Evolutionary conservation across 306 rosid species (phyloP).

Genomic region (Boehmeria nivea): DNA sequence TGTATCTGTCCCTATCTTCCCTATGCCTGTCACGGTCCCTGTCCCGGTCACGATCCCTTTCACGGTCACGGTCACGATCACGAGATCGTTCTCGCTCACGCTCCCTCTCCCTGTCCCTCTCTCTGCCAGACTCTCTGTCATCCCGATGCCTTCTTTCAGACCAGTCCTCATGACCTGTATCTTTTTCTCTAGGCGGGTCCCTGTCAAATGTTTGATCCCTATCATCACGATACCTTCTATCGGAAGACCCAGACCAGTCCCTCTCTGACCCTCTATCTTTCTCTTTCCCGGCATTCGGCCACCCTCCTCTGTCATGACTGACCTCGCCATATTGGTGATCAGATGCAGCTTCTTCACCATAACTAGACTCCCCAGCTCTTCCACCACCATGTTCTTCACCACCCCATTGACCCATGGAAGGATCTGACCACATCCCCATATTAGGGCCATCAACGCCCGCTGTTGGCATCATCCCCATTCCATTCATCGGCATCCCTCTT

Average conservation of each 20-base stretch:
- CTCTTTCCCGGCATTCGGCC: slow-evolving; percentile 78
- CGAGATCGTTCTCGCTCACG: slow-evolving; percentile 49
- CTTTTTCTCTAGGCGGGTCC: slow-evolving; percentile 80
- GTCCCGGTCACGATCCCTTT: slow-evolving; percentile 49
- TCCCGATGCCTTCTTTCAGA: slow-evolving; percentile 62
- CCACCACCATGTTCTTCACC: slow-evolving; percentile 87
- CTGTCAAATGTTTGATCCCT: slow-evolving; percentile 75
- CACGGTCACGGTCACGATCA: slow-evolving; percentile 63
- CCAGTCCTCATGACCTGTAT: slow-evolving; percentile 63
- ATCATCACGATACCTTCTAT: slow-evolving; percentile 76
- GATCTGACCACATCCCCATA: slow-evolving; percentile 98
- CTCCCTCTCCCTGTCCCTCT: slow-evolving; percentile 49
- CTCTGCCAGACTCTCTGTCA: slow-evolving; percentile 63
- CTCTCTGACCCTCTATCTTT: slow-evolving; percentile 91
- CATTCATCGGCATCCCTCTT: slow-evolving; percentile 91
- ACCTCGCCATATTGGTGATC: slow-evolving; percentile 91
- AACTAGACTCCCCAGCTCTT: slow-evolving; percentile 84
- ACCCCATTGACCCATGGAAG: slow-evolving; percentile 93
- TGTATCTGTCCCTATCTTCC: slow-evolving; percentile 77
- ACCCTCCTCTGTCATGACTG: slow-evolving; percentile 75
- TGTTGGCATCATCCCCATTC: slow-evolving; percentile 96
- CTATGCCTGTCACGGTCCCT: slow-evolving; percentile 76
- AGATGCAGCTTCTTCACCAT: slow-evolving; percentile 95
- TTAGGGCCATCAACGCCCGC: slow-evolving; percentile 86
- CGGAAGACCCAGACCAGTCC: slow-evolving; percentile 96